Conservation (phyloP, 805 yeast genomes). For the Hanseniaspora guilliermondii region DNA sequence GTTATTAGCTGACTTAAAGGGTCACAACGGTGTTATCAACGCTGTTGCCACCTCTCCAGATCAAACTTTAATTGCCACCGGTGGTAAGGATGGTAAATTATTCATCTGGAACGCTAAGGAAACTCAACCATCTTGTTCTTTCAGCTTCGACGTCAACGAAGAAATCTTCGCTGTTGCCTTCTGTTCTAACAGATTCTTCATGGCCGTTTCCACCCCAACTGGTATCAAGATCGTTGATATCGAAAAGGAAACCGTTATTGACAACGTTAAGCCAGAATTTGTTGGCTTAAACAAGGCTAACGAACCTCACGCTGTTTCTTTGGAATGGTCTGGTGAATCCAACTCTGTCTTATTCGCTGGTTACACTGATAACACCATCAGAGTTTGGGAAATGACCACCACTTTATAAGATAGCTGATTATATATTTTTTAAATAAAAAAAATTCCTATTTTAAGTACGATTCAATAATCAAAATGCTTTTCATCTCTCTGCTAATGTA, state of each 20-base stretch:
- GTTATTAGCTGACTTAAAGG: conserved; percentile 90
- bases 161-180: conserved; percentile 97
- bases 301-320: conserved; percentile 96
- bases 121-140: conserved; percentile 53
- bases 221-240: conserved; percentile 97
- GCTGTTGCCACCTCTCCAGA: conserved; percentile 97
- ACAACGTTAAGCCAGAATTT: conserved; percentile 96
- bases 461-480: conserved; percentile 3
- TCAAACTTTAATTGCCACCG: conserved; percentile 98
- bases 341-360: conserved; percentile 94
- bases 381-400: conserved; percentile 99
- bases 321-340: conserved; percentile 99
- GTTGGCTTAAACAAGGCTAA: conserved; percentile 76
- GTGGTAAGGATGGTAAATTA: conserved; percentile 98
- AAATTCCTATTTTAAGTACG: conserved; percentile 7
- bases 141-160: conserved; percentile 89
- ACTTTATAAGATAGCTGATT: conserved; percentile 23
- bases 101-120: conserved; percentile 94
- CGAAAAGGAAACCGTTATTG: conserved; percentile 86
- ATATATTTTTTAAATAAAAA: conserved; percentile 5
- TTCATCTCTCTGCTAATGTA: no score
- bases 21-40: conserved; percentile 98
- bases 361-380: conserved; percentile 98
- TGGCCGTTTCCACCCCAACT: conserved; percentile 97
- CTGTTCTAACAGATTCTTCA: conserved; percentile 99